Evolutionary conservation across 1,139 yeast genomes (phyloP).

Genomic region (Entelexis paramagnoliae): DNA sequence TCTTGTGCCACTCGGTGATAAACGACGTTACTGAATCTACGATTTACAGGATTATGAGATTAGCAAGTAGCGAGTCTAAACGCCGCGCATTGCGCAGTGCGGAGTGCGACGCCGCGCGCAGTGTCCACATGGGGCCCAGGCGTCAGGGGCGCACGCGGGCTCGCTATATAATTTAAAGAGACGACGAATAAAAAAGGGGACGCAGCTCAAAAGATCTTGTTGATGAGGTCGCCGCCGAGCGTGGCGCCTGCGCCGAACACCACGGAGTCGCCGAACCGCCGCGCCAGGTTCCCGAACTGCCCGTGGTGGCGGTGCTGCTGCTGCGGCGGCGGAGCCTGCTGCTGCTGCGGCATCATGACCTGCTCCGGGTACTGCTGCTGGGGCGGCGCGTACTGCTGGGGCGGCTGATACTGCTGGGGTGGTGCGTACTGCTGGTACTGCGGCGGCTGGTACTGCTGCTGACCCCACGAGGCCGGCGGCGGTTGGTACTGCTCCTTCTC

Average conservation of each 20-base stretch:
- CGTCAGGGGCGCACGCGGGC: no score
- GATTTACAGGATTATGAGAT: no score
- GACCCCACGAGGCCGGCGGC: constrained; percentile 20
- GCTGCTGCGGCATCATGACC: constrained; percentile 27
- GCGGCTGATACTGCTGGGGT: constrained; percentile 29
- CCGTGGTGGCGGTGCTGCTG: constrained; percentile 30
- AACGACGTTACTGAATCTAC: no score
- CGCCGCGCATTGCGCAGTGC: no score
- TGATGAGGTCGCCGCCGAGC: constrained; percentile 75
- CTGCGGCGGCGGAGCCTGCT: constrained; percentile 28
- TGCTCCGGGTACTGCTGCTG: constrained; percentile 27
- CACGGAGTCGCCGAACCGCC: constrained; percentile 83
- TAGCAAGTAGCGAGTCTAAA: no score
- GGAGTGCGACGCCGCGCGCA: no score
- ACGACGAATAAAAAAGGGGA: neutral
- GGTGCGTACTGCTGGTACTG: constrained; percentile 31
- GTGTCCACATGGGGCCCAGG: no score
- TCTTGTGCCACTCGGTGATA: no score
- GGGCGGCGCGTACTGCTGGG: constrained; percentile 27
- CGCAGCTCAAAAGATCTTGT: constrained; percentile 42
- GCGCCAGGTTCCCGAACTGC: constrained; percentile 62
- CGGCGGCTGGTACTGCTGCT: constrained; percentile 27
- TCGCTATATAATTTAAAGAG: neutral
- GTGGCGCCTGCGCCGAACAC: constrained; percentile 98
- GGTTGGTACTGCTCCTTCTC: constrained; percentile 25